These are phyloP conservation scores for Pseudocercospora cruenta DNA, from an alignment of 2,329 filamentous ascomycete species.

Conservation along the genomic window DNA sequence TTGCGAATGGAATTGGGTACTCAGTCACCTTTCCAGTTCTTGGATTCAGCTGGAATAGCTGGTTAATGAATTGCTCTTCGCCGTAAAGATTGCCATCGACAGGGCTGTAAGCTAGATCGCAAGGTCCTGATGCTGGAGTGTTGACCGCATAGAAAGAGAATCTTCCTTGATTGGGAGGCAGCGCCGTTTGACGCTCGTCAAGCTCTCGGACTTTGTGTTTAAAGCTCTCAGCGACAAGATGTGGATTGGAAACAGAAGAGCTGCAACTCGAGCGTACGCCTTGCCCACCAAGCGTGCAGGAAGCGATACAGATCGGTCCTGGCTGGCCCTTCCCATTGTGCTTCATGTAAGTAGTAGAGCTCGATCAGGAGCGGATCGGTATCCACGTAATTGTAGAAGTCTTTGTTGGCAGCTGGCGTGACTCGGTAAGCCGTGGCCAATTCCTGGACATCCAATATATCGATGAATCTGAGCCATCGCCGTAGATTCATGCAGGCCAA, in stretches of 20 bases:
- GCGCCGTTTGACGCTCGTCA: not conserved
- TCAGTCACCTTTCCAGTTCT: slow-evolving; percentile 16
- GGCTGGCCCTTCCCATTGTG: not conserved
- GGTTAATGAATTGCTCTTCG: slow-evolving; percentile 21
- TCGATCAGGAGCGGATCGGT: not conserved
- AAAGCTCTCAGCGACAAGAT: not conserved
- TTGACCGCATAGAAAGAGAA: slow-evolving; percentile 22
- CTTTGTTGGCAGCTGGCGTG: not conserved
- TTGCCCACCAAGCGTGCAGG: slow-evolving; percentile 10
- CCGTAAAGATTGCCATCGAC: slow-evolving; percentile 18
- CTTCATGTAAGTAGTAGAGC: slow-evolving; percentile 15
- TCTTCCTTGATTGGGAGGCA: slow-evolving; percentile 7
- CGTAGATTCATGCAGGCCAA: slow-evolving; percentile 3
- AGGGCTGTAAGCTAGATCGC: slow-evolving; percentile 23
- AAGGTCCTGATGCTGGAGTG: slow-evolving; percentile 21
- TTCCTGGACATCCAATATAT: not conserved
- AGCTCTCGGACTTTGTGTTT: not conserved
- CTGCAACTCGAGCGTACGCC: slow-evolving; percentile 3
- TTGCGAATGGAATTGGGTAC: slow-evolving; percentile 24
- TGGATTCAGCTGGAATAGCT: slow-evolving; percentile 22
- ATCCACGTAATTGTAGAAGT: not conserved
- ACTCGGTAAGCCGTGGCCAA: slow-evolving; percentile 12
- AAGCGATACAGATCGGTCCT: slow-evolving; percentile 12
- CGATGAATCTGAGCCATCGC: slow-evolving; percentile 7
- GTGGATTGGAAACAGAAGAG: not conserved